Base-by-base conservation (phyloP, 2,329 filamentous ascomycete species). In the Xylaria sp. region DNA sequence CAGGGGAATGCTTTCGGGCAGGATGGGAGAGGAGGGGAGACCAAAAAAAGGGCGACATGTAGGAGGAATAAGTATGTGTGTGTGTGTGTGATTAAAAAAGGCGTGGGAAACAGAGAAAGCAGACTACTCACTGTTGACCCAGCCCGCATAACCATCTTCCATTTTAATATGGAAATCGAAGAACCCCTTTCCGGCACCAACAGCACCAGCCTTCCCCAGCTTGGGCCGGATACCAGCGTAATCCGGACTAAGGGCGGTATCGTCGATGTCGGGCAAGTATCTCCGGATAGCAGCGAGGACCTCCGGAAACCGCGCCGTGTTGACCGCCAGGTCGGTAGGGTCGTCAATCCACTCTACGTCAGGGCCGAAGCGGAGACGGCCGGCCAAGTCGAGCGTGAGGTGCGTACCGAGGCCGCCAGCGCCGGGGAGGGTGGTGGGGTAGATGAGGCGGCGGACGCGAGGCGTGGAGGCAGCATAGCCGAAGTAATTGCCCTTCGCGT, bases 401-500 rank as follows among this genome's bases (percentile, higher is more conserved):
- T 99, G 96, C 0, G 96, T 98, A 57, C 96, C 96, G 0, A 99
- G 84, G 0, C 96, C 95, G 61, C 89, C 94, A 25, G 91, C 88
- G 1, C 94, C 94, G 0, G 94, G 92, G 9, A 92, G 85, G 0
- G 95, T 94, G 0, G 92, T 94, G 0, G 96, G 96, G 78, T 98
- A 99, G 60, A 99, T 85, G 25, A 99, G 88, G 0, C 92, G 93
- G 1, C 82, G 84, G 12, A 94, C 89, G 37, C 76, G 78, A 0
- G 94, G 94, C 0, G 78, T 77, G 0, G 90, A 88, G 1, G 89
- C 84, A 0, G 86, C 81, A 82, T 98, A 98, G 37, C 91, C 92
- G 82, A 97, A 98, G 83, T 99, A 99, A 69, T 93, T 95, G 0
- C 96, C 96, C 83, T 99, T 99, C 68, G 95, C 95, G 81, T 92